A percentile compares a stretch with the other conserved stretches of the same genome.
Conservation (phyloP, 2,329 filamentous ascomycete genomes). For the Dryadomyces quercivorus region DNA sequence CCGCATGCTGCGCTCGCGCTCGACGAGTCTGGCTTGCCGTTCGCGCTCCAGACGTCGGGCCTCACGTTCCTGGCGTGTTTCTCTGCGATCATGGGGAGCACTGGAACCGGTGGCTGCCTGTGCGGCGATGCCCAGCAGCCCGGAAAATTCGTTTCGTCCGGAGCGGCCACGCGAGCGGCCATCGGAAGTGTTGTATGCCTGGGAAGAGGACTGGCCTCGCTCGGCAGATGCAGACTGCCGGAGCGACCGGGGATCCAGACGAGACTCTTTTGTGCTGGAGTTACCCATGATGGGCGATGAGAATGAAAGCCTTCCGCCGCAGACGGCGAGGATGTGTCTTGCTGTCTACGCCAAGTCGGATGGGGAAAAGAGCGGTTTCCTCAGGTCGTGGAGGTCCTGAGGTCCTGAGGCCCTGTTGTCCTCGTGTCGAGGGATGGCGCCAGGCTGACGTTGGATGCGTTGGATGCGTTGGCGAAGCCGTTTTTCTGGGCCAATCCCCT, state of each 20-base stretch:
- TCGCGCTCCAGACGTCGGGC: slow-evolving; percentile 77
- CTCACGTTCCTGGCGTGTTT: slow-evolving; percentile 86
- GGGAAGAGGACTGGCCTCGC: slow-evolving; percentile 12
- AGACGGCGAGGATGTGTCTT: neutral
- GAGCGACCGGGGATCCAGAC: slow-evolving; percentile 15
- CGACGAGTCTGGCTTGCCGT: slow-evolving; percentile 59
- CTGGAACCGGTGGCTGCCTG: slow-evolving; percentile 23
- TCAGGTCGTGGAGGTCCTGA: too few species aligned
- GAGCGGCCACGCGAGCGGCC: slow-evolving; percentile 18
- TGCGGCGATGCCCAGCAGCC: slow-evolving; percentile 30
- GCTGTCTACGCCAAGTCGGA: neutral
- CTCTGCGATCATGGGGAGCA: slow-evolving; percentile 47
- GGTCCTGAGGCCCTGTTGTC: neutral
- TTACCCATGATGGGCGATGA: slow-evolving; percentile 20
- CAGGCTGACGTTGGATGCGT: neutral
- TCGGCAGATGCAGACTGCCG: slow-evolving; percentile 9
- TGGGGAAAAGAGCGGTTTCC: neutral
- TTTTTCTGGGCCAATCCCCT: neutral
- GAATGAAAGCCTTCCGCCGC: neutral
- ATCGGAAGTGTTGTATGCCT: slow-evolving; percentile 8
- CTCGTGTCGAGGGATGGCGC: neutral
- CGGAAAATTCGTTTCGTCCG: slow-evolving; percentile 33
- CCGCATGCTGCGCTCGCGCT: slow-evolving; percentile 78
- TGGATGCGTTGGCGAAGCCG: neutral
- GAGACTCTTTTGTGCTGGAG: slow-evolving; percentile 22